These are phyloP conservation scores for Pseudomassariella vexata DNA, from an alignment of 2,329 filamentous ascomycete species.

Conservation along the genomic window DNA sequence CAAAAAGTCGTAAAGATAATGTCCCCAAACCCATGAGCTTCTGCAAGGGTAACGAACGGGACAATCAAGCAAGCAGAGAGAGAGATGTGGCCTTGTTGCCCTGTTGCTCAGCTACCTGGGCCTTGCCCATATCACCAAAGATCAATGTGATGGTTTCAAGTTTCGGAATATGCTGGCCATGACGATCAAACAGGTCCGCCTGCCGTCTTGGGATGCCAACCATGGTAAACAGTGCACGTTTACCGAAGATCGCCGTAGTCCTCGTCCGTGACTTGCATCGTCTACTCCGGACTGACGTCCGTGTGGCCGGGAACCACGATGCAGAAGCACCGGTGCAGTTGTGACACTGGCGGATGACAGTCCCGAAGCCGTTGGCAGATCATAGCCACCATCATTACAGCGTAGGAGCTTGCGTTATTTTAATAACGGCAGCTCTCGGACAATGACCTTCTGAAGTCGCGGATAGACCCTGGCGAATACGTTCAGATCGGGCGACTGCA, in stretches of 20 bases:
- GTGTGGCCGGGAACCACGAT: no score
- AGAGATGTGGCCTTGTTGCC: background rate
- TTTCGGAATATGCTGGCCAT: constrained; percentile 4
- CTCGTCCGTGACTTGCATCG: background rate
- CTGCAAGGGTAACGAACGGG: constrained; percentile 2
- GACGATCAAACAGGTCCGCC: constrained; percentile 8
- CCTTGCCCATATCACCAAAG: background rate
- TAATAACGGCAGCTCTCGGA: no score
- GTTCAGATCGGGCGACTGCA: no score
- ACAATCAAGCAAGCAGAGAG: constrained; percentile 2
- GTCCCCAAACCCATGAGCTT: background rate
- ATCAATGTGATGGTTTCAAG: constrained; percentile 7
- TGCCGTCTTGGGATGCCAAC: constrained; percentile 6
- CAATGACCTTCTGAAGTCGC: no score
- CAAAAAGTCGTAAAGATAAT: background rate
- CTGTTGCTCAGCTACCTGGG: constrained; percentile 1
- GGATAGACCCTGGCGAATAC: no score
- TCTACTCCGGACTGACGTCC: background rate
- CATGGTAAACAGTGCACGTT: no score
- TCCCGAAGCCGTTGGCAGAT: no score
- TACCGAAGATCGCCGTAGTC: no score
- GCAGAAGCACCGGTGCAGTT: no score
- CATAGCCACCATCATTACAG: no score
- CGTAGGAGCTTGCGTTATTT: no score
- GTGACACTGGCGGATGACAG: no score